Conservation (phyloP, 1,284 basidiomycete species). For the Irpex lacteus region DNA sequence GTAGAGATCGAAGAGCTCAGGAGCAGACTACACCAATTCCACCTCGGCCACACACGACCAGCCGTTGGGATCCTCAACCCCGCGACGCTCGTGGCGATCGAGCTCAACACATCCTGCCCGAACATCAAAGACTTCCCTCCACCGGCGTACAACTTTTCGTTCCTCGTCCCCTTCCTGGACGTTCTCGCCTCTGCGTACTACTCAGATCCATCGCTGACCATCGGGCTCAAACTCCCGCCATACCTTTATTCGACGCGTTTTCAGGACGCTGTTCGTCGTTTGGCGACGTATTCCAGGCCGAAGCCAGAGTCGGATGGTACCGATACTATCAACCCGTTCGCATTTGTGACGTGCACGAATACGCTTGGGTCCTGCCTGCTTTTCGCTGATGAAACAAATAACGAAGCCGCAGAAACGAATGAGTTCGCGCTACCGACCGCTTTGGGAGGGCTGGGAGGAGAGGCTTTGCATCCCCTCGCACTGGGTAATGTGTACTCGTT, state of each 20-base stretch:
- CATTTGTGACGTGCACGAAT: slow-evolving; percentile 67
- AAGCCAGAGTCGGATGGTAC: slow-evolving; percentile 29
- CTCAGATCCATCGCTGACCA: slow-evolving; percentile 52
- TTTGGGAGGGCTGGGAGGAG: slow-evolving; percentile 73
- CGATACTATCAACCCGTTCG: slow-evolving; percentile 34
- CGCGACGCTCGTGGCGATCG: slow-evolving; percentile 45
- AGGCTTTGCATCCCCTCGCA: slow-evolving; percentile 68
- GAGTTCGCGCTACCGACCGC: slow-evolving; percentile 57
- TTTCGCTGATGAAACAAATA: slow-evolving; percentile 51
- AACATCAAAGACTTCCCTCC: slow-evolving; percentile 68
- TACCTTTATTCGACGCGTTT: slow-evolving; percentile 68
- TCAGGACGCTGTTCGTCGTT: slow-evolving; percentile 43
- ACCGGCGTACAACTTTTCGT: slow-evolving; percentile 55
- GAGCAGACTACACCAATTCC: slow-evolving; percentile 30
- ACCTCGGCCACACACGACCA: slow-evolving; percentile 3
- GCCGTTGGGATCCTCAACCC: slow-evolving; percentile 13
- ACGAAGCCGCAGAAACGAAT: slow-evolving; percentile 1
- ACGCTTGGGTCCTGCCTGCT: slow-evolving; percentile 70
- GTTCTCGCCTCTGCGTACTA: slow-evolving; percentile 47
- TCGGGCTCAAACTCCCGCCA: slow-evolving; percentile 82
- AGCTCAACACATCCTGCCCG: slow-evolving; percentile 80
- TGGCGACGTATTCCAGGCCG: slow-evolving; percentile 34
- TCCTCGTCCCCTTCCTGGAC: slow-evolving; percentile 46
- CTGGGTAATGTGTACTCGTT: slow-evolving; percentile 73
- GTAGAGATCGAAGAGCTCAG: slow-evolving; percentile 55